A percentile compares a stretch with the other conserved stretches of the same genome.
Conservation (phyloP, 2,329 filamentous ascomycete species). For the Venturia aucupariae region DNA sequence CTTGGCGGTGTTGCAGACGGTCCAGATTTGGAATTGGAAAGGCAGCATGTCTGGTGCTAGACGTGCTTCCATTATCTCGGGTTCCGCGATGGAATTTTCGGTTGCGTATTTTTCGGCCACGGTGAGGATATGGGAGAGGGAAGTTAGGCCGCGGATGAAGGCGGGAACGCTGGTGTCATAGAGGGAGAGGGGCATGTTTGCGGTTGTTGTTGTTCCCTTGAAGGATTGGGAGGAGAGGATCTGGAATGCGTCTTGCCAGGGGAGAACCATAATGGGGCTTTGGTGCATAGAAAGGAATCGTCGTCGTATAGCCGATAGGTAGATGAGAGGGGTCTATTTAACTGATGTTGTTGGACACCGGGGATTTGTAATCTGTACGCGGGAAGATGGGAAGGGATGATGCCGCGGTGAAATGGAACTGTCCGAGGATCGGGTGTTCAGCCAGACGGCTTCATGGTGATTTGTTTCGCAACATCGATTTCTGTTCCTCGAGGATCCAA, state of each 20-base stretch:
- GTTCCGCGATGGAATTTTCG: constrained; percentile 27
- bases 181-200: constrained; percentile 19
- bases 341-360: too few species aligned
- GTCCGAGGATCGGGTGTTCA: background rate
- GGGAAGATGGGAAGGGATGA: background rate
- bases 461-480: too few species aligned
- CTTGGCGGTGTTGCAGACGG: constrained; percentile 34
- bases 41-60: constrained; percentile 43
- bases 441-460: background rate
- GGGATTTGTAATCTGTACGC: background rate
- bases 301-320: background rate
- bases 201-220: background rate
- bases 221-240: background rate
- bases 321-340: too few species aligned
- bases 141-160: constrained; percentile 35
- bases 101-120: constrained; percentile 35
- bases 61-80: constrained; percentile 31
- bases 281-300: background rate
- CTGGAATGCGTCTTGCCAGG: background rate
- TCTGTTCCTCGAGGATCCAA: background rate
- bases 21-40: constrained; percentile 41
- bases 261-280: background rate
- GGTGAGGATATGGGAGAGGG: constrained; percentile 34
- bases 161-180: constrained; percentile 32
- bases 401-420: background rate